Base-by-base conservation (phyloP, 75 land plant genomes). In the Pinus albicaulis region DNA sequence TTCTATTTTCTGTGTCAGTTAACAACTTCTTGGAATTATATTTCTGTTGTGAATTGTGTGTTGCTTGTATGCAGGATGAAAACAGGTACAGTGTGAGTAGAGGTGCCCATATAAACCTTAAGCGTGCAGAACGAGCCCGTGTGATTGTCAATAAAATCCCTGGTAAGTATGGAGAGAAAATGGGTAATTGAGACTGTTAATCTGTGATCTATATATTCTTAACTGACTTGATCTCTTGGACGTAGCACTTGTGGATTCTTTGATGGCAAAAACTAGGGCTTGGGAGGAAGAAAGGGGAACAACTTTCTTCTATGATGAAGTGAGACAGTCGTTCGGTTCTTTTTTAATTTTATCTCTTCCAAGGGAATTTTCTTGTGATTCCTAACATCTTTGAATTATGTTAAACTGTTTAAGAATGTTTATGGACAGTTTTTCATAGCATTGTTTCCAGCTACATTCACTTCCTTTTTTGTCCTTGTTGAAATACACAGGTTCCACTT, bases 41-140 rank as follows among this genome's bases (percentile, higher is more conserved):
- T 63, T 74, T 19, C 26, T n/a, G 71, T 36, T 68, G 71, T 68
- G 34, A 68, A 73, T 71, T 58, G 36, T 76, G 20, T 25, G 7
- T 23, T 22, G n/a, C 48, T 7, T 53, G 14, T 13, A 5, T 76
- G n/a, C 70, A 79, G 81, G 81, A 79, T 77, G 66, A 79, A 77
- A 79, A 76, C 53, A 56, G 81, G 19, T 79, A 57, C 28, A 76
- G 48, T 53, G 79, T 80, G 56, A 79, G 66, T 22, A 79, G 79
- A 44, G 81, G 81, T 25, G 81, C 81, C 31, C 81, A 79, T 63
- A 38, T 79, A 41, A 79, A 76, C 28, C 78, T 79, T 59, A 79
- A 76, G 17, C 81, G 81, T 16, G 81, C 81, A 59, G 81, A 79
- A 77, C 81, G 81, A 78, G 81, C 81, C 16, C 81, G 81, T 23